Base-by-base conservation (phyloP, 192 early-diverging fungal genomes). In the Coemansia sp. region DNA sequence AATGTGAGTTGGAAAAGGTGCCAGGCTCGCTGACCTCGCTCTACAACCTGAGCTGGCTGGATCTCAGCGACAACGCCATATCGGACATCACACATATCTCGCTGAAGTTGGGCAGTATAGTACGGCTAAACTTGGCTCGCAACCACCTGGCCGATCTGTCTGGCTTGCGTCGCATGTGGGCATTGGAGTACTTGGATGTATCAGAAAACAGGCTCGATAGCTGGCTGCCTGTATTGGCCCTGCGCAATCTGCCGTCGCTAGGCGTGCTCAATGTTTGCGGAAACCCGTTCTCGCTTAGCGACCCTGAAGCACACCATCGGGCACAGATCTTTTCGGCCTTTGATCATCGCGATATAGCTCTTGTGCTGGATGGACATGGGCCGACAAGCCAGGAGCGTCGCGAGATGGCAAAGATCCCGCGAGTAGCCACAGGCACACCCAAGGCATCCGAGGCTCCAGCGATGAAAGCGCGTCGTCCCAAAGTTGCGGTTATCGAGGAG, bases 401-500 rank as follows among this genome's bases (percentile, higher is more conserved):
- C n/a, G 70, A 62, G 6, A 81, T 81, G 78, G 66, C 78, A 3
- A 63, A 56, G 46, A 72, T 81, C 10, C 73, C 78, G 48, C 78
- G 78, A 10, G 50, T 81, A 42, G 78, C 78, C 7, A 81, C 58
- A 5, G 51, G 66, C 0, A 35, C 65, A 21, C 16, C 62, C 7
- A 45, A 39, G 3, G 53, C 63, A 23, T 14, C 60, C 5, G 66
- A 59, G 8, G 26, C 46, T 23, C 40, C 65, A 6, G 48, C 51
- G 2, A 59, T 23, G n/a, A 67, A 59, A 33, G 9, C n/a, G 42
- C 73, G 73, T 9, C 69, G 78, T 7, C 69, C 78, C 38, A 81
- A 81, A 23, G 73, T 75, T 23, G 78, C 78, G 3, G 42, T 81
- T 20, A 81, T 81, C 37, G 78, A 81, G n/a, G 79, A 81, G 40